Percentiles rank a stretch among this genome's conserved stretches.
Evolutionary conservation across 2,329 filamentous ascomycete species (phyloP).

Genomic region (Alternaria arborescens): DNA sequence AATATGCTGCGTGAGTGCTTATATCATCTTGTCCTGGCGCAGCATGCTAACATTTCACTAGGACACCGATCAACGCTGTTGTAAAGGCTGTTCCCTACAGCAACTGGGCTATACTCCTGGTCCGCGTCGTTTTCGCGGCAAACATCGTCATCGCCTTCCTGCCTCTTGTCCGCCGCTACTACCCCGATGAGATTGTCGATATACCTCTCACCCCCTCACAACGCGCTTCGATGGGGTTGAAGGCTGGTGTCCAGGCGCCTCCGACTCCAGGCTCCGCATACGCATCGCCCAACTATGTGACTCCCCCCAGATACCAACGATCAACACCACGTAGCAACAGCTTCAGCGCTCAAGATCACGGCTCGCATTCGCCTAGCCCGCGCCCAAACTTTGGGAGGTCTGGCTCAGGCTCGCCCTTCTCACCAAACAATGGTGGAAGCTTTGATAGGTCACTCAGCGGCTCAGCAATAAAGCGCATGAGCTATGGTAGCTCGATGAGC

Average conservation of each 20-base stretch:
- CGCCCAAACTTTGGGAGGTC: constrained; percentile 37
- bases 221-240: constrained; percentile 82
- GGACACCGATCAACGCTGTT: constrained; percentile 49
- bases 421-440: constrained; percentile 59
- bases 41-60: constrained; percentile 31
- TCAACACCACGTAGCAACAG: constrained; percentile 73
- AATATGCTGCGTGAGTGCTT: constrained; percentile 33
- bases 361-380: constrained; percentile 65
- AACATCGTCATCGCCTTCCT: constrained; percentile 77
- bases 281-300: constrained; percentile 69
- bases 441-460: constrained; percentile 72
- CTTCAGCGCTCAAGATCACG: constrained; percentile 57
- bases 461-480: constrained; percentile 64
- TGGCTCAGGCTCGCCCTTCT: constrained; percentile 57
- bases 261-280: constrained; percentile 67
- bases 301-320: constrained; percentile 85
- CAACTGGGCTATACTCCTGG: constrained; percentile 52
- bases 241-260: constrained; percentile 67
- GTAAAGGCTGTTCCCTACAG: constrained; percentile 48
- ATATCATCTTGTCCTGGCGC: neutral
- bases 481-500: constrained; percentile 63
- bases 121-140: constrained; percentile 62
- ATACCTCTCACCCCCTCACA: constrained; percentile 92
- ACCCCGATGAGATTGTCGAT: constrained; percentile 78
- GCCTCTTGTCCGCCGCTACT: constrained; percentile 71